Base-by-base conservation (phyloP, 306 rosid species). In the Cucurbita pepo region DNA sequence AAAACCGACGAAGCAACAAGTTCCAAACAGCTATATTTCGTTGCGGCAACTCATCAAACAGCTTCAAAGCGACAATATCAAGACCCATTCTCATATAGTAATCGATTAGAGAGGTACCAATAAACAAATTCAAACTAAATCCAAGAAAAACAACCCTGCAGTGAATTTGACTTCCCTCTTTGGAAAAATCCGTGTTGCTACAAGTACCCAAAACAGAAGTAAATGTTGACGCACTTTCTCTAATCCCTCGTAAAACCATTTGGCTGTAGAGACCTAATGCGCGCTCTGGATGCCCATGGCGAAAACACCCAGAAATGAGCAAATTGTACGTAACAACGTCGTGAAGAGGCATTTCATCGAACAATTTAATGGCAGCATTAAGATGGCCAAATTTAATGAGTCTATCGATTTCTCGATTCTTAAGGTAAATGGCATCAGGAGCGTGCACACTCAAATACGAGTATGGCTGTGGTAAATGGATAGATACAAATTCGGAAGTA, bases 291-390 rank as follows among this genome's bases (percentile, higher is more conserved):
- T 71, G 60, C n/a, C 89, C 85, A 53, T 7, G 51, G 7, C 74
- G 76, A 22, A 60, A 74, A 21, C 82, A 76, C 71, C 83, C 91
- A 11, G 95, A 87, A 81, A 94, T 86, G 2, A 90, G 62, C 77
- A 91, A 45, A 80, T 94, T 90, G 69, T 81, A 89, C 6, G 96
- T 83, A n/a, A 90, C 92, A 30, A 80, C 86, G 51, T 94, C 95
- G 34, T 83, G 82, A 3, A 77, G 67, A 37, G 78, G 82, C 88
- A 83, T 87, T 83, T 53, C 84, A 50, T 78, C 84, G 82, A 90
- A 89, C 84, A 82, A 0, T 7, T 72, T 50, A 56, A 85, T 73
- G 65, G 97, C 98, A 50, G 66, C 6, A 9, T 79, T 72, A 2
- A 79, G 82, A 70, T 84, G 56, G 19, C 85, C 82, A 0, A 80